These are phyloP conservation scores for Psidium guajava DNA, from an alignment of 345 rosid genomes.

Conservation along the genomic window DNA sequence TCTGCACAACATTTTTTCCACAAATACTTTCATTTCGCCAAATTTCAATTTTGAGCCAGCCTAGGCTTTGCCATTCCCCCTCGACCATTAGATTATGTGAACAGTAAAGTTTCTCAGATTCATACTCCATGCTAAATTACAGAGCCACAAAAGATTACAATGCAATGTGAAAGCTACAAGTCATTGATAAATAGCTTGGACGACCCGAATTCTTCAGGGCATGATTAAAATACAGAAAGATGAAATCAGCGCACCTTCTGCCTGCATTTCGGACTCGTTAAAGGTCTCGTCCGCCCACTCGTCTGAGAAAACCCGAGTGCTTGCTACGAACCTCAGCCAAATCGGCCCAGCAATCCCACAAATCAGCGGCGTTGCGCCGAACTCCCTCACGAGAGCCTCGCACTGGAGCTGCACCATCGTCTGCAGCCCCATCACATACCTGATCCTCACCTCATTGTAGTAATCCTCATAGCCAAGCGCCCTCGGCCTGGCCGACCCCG, in stretches of 20 bases:
- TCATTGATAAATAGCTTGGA: background rate
- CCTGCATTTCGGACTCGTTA: slow-evolving; percentile 38
- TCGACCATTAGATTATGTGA: background rate
- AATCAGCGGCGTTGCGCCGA: slow-evolving; percentile 50
- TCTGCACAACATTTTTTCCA: background rate
- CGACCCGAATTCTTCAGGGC: background rate
- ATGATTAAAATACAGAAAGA: background rate
- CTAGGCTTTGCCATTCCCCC: background rate
- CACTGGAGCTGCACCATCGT: slow-evolving; percentile 64
- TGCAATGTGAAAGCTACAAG: background rate
- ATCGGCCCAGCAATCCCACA: slow-evolving; percentile 44
- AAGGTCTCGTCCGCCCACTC: slow-evolving; percentile 52
- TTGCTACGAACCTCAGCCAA: slow-evolving; percentile 42
- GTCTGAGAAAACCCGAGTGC: slow-evolving; percentile 37
- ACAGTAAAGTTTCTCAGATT: background rate
- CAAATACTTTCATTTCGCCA: background rate
- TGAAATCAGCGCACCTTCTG: slow-evolving; percentile 12
- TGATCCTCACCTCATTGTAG: slow-evolving; percentile 49
- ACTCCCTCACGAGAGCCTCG: slow-evolving; percentile 51
- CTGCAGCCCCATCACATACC: slow-evolving; percentile 61
- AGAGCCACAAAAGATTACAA: background rate
- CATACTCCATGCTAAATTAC: background rate
- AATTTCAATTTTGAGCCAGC: background rate
- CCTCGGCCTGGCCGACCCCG: background rate
- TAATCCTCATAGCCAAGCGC: slow-evolving; percentile 38